Base-by-base conservation (phyloP, 371 early-diverging fungal species). In the Nematocida sp. region DNA sequence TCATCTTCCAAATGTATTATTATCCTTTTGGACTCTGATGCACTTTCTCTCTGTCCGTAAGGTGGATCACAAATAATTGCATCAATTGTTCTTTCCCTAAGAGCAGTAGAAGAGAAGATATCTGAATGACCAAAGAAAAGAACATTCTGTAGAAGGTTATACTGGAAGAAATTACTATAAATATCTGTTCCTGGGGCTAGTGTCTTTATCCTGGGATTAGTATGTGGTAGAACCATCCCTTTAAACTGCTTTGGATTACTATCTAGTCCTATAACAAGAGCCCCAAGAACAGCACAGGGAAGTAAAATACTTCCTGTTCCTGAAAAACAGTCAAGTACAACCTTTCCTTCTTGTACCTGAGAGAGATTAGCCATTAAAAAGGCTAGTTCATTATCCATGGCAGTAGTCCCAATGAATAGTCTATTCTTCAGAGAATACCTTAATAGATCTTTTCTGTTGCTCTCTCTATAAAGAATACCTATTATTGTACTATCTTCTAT, bases 261-360 rank as follows among this genome's bases (percentile, higher is more conserved):
- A 52, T 79, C 79, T 47, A 57, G 31, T 38, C 77, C 79, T 27
- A 77, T 27, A 5, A 77, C 79, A 43, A 17, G 32, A 17, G 75
- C 49, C 0, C 67, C 78, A 23, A 53, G 37, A 2, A 79, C 9
- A 21, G 79, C 63, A 51, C 64, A 38, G 9, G 75, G 53, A 41
- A 77, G 49, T 11, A 79, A 41, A 34, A 79, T 62, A 46, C 77
- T 77, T 49, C 79, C 74, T 41, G 78, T 79, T 21, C 79, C 79
- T 29, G 53, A 52, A 63, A 34, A 79, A 31, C 77, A 77, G 46
- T 79, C 79, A 31, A 58, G 52, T 25, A 79, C 54, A 15, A 79
- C 41, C 1, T 19, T 46, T n/a, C 48, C 58, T 2, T 35, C 23
- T n/a, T 29, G 35, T 29, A 75, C 41, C 47, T 53, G 31, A 0